These are phyloP conservation scores for Lactarius pseudohatsudake DNA, from an alignment of 768 basidiomycete genomes.

Conservation along the genomic window DNA sequence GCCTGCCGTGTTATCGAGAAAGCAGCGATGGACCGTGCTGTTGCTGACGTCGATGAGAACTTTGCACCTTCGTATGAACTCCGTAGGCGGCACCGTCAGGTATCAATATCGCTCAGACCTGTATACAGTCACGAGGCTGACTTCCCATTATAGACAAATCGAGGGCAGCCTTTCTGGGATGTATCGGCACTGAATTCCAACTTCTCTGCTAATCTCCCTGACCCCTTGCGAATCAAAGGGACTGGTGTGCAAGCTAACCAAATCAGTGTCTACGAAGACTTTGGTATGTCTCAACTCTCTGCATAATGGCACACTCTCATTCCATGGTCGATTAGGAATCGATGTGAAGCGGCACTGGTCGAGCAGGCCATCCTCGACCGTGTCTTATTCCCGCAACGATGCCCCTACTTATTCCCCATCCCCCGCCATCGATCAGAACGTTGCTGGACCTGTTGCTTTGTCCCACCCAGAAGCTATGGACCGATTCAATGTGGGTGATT, in stretches of 20 bases:
- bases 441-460: constrained; percentile 44
- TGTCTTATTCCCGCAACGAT: constrained; percentile 58
- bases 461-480: constrained; percentile 86
- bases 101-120: constrained; percentile 35
- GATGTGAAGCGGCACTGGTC: constrained; percentile 56
- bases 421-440: constrained; percentile 56
- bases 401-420: constrained; percentile 56
- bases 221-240: constrained; percentile 81
- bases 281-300: constrained; percentile 47
- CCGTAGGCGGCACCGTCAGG: constrained; percentile 85
- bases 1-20: constrained; percentile 95
- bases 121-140: constrained; percentile 4
- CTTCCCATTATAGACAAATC: constrained; percentile 49
- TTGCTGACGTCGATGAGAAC: constrained; percentile 89
- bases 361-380: constrained; percentile 71
- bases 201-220: constrained; percentile 75
- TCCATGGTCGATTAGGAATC: constrained; percentile 38
- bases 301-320: background rate
- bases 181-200: constrained; percentile 66
- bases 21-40: constrained; percentile 95
- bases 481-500: constrained; percentile 65
- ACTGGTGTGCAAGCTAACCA: constrained; percentile 82
- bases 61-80: constrained; percentile 80
- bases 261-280: constrained; percentile 92
- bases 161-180: constrained; percentile 86